Conservation (phyloP, 176 grass and related monocot species). For the Paspalum vaginatum region DNA sequence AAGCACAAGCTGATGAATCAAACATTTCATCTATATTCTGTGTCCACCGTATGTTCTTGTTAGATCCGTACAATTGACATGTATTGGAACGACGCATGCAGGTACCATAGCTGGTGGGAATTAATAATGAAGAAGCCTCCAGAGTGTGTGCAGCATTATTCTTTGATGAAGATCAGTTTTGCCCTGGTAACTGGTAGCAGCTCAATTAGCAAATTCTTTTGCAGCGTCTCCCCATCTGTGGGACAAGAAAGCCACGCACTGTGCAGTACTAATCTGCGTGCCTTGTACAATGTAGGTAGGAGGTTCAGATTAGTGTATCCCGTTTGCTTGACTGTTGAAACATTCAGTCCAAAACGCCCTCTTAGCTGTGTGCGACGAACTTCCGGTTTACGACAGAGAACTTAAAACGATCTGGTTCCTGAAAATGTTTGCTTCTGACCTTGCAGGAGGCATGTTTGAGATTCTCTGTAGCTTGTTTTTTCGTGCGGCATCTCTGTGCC, state of each 20-base stretch:
- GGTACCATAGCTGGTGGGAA: slow-evolving; percentile 21
- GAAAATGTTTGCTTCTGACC: no score
- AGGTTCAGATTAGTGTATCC: not conserved
- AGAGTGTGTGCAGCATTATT: not conserved
- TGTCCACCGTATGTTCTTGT: not conserved
- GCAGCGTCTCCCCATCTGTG: not conserved
- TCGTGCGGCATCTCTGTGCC: no score
- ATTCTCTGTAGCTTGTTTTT: no score
- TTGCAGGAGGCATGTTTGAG: no score
- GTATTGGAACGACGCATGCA: not conserved
- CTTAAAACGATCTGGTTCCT: no score
- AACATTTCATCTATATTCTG: not conserved
- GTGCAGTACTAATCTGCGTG: not conserved
- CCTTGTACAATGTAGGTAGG: slow-evolving; percentile 15
- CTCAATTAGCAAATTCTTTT: slow-evolving; percentile 20
- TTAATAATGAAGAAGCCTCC: slow-evolving; percentile 24
- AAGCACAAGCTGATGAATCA: not conserved
- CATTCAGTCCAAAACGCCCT: no score
- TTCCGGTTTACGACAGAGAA: no score
- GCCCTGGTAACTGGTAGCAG: not conserved
- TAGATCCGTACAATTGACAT: no score
- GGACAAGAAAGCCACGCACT: not conserved
- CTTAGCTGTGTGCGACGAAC: no score
- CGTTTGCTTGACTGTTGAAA: not conserved
- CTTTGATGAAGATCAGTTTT: not conserved